Percentiles rank a stretch among this genome's conserved stretches.
These are phyloP conservation scores for Hypholoma sublateritium DNA, from an alignment of 768 basidiomycete genomes.

Conservation along the genomic window DNA sequence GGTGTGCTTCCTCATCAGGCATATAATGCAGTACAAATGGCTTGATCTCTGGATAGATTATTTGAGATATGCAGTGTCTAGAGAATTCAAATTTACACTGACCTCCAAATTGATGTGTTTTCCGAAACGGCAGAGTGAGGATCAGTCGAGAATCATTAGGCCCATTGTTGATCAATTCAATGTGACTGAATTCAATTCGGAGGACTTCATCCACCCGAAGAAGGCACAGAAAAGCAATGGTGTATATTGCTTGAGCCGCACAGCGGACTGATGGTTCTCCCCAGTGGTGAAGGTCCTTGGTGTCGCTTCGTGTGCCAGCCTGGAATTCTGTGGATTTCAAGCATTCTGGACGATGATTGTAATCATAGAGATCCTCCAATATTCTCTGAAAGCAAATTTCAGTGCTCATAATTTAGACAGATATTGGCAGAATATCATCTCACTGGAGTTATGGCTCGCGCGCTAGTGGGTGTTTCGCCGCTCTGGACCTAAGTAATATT, in stretches of 20 bases:
- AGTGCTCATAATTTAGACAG: not conserved
- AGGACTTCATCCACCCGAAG: not conserved
- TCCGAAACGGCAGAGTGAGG: constrained; percentile 2
- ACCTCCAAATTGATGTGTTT: constrained; percentile 10
- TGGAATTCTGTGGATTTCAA: not conserved
- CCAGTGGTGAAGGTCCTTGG: constrained; percentile 21
- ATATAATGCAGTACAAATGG: constrained; percentile 21
- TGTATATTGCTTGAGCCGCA: constrained; percentile 29
- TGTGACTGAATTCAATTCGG: constrained; percentile 1
- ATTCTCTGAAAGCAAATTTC: constrained; percentile 3
- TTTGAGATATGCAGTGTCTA: not conserved
- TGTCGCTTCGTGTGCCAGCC: not conserved
- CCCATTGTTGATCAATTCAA: not conserved
- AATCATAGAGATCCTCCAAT: constrained; percentile 13
- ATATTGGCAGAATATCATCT: not conserved
- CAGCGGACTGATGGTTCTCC: constrained; percentile 23
- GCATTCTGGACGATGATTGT: constrained; percentile 12
- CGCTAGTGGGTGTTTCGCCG: constrained; percentile 16
- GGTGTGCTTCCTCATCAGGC: constrained; percentile 22
- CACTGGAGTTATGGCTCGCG: constrained; percentile 17
- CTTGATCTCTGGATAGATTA: constrained; percentile 6
- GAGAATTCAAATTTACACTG: not conserved
- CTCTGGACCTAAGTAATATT: constrained; percentile 5
- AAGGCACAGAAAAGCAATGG: constrained; percentile 20
- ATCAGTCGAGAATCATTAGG: not conserved